Conservation (phyloP, 305 asterid genomes). For the Plantago lanceolata region DNA sequence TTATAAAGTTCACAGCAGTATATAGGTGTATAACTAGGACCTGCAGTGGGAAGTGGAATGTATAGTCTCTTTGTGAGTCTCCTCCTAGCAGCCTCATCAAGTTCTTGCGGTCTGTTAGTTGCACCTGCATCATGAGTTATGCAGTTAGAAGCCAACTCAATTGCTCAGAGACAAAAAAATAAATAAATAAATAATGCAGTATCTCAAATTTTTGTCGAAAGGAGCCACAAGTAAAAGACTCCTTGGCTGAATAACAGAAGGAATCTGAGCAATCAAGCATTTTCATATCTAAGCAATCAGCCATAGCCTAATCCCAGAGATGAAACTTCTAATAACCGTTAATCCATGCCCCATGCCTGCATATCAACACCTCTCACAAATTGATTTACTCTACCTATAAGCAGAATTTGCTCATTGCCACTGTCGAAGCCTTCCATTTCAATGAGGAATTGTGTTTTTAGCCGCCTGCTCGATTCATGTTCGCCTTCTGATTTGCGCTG, state of each 20-base stretch:
- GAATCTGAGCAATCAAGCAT: neutral
- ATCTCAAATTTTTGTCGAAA: too few relatives aligned
- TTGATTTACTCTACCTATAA: constrained; percentile 52
- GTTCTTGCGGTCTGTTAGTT: constrained; percentile 97
- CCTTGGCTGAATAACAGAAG: neutral
- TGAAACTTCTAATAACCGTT: constrained; percentile 4
- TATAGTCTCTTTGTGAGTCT: constrained; percentile 93
- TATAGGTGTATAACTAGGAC: constrained; percentile 30
- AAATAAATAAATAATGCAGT: too few relatives aligned
- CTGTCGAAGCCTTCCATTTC: constrained; percentile 99
- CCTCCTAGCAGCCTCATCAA: constrained; percentile 97
- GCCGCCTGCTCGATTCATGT: constrained; percentile 95
- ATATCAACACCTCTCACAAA: neutral
- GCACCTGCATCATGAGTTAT: constrained; percentile 59
- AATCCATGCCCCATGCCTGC: constrained; percentile 8
- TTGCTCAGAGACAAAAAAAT: neutral
- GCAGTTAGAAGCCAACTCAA: constrained; percentile 14
- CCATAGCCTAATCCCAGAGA: neutral
- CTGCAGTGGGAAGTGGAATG: constrained; percentile 95
- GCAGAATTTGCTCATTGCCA: constrained; percentile 78
- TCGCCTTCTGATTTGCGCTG: constrained; percentile 99
- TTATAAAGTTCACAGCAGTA: neutral
- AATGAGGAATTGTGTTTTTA: constrained; percentile 92
- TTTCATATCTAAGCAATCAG: neutral
- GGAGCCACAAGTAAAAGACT: neutral